Percentiles rank a stretch among this genome's conserved stretches.
Conservation (phyloP, 108 stramenopile species). For the Pseudonitzschia delicatissima region DNA sequence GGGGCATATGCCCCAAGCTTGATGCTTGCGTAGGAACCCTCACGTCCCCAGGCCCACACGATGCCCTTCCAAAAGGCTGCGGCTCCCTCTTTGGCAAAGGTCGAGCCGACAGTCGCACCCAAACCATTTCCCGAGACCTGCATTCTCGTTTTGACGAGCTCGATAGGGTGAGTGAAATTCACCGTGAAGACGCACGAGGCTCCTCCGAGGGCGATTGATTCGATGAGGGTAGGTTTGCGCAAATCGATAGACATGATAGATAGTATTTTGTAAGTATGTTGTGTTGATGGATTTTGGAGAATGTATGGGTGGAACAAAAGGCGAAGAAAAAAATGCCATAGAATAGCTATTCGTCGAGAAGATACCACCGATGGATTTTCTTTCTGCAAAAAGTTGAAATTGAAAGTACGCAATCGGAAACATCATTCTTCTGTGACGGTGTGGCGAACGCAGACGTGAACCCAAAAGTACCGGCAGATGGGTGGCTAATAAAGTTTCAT, state of each 20-base stretch:
- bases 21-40: slow-evolving; percentile 78
- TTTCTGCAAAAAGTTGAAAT: not conserved
- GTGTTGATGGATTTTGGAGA: not conserved
- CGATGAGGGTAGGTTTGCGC: slow-evolving; percentile 33
- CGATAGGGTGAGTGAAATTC: slow-evolving; percentile 77
- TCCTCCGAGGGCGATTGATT: slow-evolving; percentile 49
- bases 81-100: slow-evolving; percentile 60
- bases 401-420: not conserved
- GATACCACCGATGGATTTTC: not conserved
- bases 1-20: slow-evolving; percentile 66
- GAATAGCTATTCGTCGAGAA: not conserved
- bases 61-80: slow-evolving; percentile 79
- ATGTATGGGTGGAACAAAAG: not conserved
- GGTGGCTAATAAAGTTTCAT: no score
- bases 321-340: not conserved
- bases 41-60: slow-evolving; percentile 69
- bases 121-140: slow-evolving; percentile 63
- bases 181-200: slow-evolving; percentile 52
- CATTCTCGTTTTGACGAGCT: slow-evolving; percentile 84
- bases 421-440: not conserved
- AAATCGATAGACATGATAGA: slow-evolving; percentile 22
- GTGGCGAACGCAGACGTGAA: not conserved
- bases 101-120: slow-evolving; percentile 29
- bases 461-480: no score
- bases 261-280: slow-evolving; percentile 18